These are phyloP conservation scores for Colletotrichum magnum DNA, from an alignment of 2,329 filamentous ascomycete species.

Conservation along the genomic window DNA sequence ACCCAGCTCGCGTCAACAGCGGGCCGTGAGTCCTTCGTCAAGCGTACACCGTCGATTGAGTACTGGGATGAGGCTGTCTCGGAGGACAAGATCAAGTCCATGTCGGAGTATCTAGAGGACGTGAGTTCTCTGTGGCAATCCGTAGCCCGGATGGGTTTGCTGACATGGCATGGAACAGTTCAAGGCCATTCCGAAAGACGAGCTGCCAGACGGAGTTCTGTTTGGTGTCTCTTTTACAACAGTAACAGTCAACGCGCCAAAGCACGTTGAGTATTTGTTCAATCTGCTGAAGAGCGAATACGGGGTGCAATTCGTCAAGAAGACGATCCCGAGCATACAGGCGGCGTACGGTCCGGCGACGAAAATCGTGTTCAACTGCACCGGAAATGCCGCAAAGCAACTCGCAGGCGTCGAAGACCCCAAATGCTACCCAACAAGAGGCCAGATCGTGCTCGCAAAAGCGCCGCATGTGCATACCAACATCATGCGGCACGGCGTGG, in stretches of 20 bases:
- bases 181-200: conserved; percentile 44
- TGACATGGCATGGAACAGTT: conserved; percentile 44
- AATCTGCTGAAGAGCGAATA: conserved; percentile 45
- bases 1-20: conserved; percentile 49
- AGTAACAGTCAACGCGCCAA: conserved; percentile 55
- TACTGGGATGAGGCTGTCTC: conserved; percentile 57
- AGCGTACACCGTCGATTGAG: conserved; percentile 55
- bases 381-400: conserved; percentile 51
- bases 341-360: conserved; percentile 47
- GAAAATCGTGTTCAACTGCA: conserved; percentile 52
- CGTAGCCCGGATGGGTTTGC: too few species aligned
- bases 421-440: conserved; percentile 57
- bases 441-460: conserved; percentile 54
- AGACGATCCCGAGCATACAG: conserved; percentile 47
- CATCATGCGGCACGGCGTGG: conserved; percentile 55
- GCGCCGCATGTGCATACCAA: conserved; percentile 52
- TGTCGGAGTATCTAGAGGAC: conserved; percentile 57
- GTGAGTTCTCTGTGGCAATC: conserved; percentile 43
- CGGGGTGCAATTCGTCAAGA: conserved; percentile 50
- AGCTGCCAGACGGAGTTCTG: conserved; percentile 50
- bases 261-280: conserved; percentile 52
- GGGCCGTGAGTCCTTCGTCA: conserved; percentile 51
- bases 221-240: conserved; percentile 55
- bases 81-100: conserved; percentile 55
- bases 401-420: conserved; percentile 53